Base-by-base conservation (phyloP, 2,329 filamentous ascomycete species). In the Byssoonygena ceratinophila region DNA sequence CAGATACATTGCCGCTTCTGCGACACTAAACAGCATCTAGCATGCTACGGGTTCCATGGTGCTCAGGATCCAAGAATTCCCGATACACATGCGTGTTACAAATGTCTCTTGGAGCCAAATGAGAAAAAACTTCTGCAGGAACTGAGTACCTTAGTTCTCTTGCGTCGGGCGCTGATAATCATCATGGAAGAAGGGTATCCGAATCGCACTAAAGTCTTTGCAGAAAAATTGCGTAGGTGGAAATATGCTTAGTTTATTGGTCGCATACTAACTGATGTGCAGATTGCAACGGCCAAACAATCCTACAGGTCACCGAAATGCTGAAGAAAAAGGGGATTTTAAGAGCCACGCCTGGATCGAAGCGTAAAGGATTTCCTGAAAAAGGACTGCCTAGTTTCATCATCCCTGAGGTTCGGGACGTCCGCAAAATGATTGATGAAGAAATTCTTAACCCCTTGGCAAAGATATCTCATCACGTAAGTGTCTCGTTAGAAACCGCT, bases 1-100 rank as follows among this genome's bases (percentile, higher is more conserved):
- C 37, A 75, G 73, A 59, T 74, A n/a, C 50, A 66, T 52, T 76
- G 74, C 56, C 53, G 58, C 11, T 73, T 68, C 54, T 76, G 74
- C 57, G 57, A 64, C 34, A 70, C 63, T 8, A 70, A 66, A 59
- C 74, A 76, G 55, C 74, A 76, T 61, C 51, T 68, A 23, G 58
- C 66, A 36, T 76, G 74, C 59, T 74, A 75, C 54, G 74, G 74
- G 4, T 75, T 70, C 56, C 58, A 59, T 7, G 61, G 57, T 27
- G 36, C 52, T 1, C 55, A 64, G n/a, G 72, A 74, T 56, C 59
- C 62, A 8, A 66, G 67, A 29, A 55, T 74, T 18, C 68, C 71
- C 29, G 59, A 65, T 25, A 55, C 64, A n/a, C 72, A 76, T 58
- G 64, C 66, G 14, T 76, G 74, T 61, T 76, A 75, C 56, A 59